Evolutionary conservation across 768 basidiomycete species (phyloP).

Genomic region (Tubosaeta brunneosetosa): DNA sequence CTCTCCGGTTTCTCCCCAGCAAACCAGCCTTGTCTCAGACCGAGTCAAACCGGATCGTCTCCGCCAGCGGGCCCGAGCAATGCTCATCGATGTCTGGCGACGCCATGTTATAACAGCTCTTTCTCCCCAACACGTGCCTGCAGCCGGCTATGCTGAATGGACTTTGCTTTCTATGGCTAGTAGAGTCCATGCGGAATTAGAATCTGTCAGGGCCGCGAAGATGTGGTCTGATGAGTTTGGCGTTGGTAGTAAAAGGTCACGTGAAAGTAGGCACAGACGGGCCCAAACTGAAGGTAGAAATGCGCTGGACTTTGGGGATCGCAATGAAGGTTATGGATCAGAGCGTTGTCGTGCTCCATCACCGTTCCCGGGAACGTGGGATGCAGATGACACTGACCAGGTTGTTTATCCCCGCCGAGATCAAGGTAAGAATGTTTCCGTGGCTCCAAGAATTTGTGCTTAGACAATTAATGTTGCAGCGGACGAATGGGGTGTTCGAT

Average conservation of each 20-base stretch:
- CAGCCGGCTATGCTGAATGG: slow-evolving; percentile 33
- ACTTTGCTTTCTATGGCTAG: slow-evolving; percentile 27
- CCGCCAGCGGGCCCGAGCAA: slow-evolving; percentile 60
- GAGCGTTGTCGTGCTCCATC: slow-evolving; percentile 29
- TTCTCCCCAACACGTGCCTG: slow-evolving; percentile 26
- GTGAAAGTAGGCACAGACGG: slow-evolving; percentile 43
- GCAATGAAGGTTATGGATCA: slow-evolving; percentile 14
- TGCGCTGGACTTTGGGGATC: slow-evolving; percentile 33
- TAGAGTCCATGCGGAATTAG: slow-evolving; percentile 15
- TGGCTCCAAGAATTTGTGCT: slow-evolving; percentile 2
- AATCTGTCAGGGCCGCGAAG: slow-evolving; percentile 3
- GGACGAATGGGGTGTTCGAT: slow-evolving; percentile 30
- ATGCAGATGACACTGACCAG: slow-evolving; percentile 19
- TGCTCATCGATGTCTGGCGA: slow-evolving; percentile 63
- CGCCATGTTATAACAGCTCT: slow-evolving; percentile 56
- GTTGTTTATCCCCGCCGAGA: slow-evolving; percentile 28
- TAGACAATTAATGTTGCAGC: slow-evolving; percentile 12
- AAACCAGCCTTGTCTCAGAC: slow-evolving; percentile 5
- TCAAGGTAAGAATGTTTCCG: slow-evolving; percentile 13
- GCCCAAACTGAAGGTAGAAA: slow-evolving; percentile 42
- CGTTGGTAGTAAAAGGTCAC: background rate
- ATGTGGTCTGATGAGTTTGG: background rate
- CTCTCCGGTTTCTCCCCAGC: slow-evolving; percentile 23
- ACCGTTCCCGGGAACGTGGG: slow-evolving; percentile 10
- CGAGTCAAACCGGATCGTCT: slow-evolving; percentile 37